Percentiles rank a stretch among this genome's conserved stretches.
Conservation (phyloP, 1,284 basidiomycete species). For the Violaceomyces palustris region DNA sequence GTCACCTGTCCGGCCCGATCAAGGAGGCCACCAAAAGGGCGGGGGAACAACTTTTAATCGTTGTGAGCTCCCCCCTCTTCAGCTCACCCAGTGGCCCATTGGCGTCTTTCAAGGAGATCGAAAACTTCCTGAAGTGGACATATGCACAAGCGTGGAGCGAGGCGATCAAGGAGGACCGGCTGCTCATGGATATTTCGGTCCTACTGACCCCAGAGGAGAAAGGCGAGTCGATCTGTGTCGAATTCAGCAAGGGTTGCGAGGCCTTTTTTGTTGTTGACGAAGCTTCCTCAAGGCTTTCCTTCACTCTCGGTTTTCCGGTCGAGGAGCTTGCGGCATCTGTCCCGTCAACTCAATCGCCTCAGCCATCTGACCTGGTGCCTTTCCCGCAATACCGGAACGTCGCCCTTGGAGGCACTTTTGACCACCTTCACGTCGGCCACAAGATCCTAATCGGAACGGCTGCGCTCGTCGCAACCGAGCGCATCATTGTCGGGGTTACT, state of each 20-base stretch:
- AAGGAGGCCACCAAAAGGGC: constrained; percentile 8
- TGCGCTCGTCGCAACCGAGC: constrained; percentile 70
- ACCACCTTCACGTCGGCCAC: constrained; percentile 94
- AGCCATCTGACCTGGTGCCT: no score
- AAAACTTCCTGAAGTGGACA: constrained; percentile 38
- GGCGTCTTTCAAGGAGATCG: constrained; percentile 28
- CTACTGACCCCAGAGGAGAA: no score
- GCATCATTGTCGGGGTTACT: constrained; percentile 81
- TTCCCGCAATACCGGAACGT: constrained; percentile 17
- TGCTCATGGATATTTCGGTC: constrained; percentile 38
- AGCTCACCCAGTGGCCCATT: constrained; percentile 3
- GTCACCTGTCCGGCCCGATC: constrained; percentile 11
- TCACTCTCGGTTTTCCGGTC: no score
- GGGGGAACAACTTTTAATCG: constrained; percentile 9
- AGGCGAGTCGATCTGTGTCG: no score
- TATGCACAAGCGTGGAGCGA: constrained; percentile 45
- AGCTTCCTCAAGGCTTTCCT: no score
- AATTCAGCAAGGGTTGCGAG: no score
- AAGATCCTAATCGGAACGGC: constrained; percentile 92
- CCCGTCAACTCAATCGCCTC: no score
- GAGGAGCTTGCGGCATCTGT: no score
- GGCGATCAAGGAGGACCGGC: constrained; percentile 22
- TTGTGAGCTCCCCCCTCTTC: constrained; percentile 19
- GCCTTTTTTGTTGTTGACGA: no score
- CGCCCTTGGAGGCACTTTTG: constrained; percentile 77